Conservation (phyloP, 352 stramenopile genomes). For the Aphanomyces euteiches region DNA sequence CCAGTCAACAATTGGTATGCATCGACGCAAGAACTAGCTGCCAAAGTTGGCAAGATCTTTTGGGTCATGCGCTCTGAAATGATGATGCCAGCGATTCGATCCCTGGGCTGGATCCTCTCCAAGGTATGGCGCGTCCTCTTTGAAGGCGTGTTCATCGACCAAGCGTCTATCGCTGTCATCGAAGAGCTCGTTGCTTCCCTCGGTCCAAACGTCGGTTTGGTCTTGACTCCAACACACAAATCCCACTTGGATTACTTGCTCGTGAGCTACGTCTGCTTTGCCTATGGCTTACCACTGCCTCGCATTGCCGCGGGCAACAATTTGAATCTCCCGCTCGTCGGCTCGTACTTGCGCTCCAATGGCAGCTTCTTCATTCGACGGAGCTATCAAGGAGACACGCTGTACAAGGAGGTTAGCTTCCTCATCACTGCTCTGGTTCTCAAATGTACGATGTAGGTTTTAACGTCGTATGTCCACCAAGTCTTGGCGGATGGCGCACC, state of each 20-base stretch:
- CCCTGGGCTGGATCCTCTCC: conserved; percentile 69
- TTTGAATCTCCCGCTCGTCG: conserved; percentile 75
- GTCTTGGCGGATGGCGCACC: conserved; percentile 73
- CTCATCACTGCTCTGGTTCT: conserved; percentile 31
- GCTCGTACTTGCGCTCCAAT: conserved; percentile 73
- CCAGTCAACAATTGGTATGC: not conserved
- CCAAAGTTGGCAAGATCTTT: conserved; percentile 53
- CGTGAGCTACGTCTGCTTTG: conserved; percentile 87
- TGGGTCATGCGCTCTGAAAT: conserved; percentile 66
- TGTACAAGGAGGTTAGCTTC: conserved; percentile 68
- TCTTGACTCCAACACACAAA: conserved; percentile 86
- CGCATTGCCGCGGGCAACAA: conserved; percentile 87
- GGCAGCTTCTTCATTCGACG: conserved; percentile 89
- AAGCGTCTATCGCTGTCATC: conserved; percentile 57
- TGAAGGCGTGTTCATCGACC: conserved; percentile 61
- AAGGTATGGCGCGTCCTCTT: conserved; percentile 80
- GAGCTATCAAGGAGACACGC: conserved; percentile 59
- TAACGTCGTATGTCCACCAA: conserved; percentile 82
- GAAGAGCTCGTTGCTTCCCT: conserved; percentile 48
- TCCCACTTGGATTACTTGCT: conserved; percentile 88
- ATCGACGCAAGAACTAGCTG: conserved; percentile 28
- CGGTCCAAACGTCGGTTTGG: conserved; percentile 56
- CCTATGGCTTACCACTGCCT: conserved; percentile 79
- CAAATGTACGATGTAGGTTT: conserved; percentile 32
- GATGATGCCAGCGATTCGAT: conserved; percentile 65